A percentile compares a stretch with the other conserved stretches of the same genome.
Evolutionary conservation across 2,329 filamentous ascomycete species (phyloP).

Genomic region (Sclerotinia minor): DNA sequence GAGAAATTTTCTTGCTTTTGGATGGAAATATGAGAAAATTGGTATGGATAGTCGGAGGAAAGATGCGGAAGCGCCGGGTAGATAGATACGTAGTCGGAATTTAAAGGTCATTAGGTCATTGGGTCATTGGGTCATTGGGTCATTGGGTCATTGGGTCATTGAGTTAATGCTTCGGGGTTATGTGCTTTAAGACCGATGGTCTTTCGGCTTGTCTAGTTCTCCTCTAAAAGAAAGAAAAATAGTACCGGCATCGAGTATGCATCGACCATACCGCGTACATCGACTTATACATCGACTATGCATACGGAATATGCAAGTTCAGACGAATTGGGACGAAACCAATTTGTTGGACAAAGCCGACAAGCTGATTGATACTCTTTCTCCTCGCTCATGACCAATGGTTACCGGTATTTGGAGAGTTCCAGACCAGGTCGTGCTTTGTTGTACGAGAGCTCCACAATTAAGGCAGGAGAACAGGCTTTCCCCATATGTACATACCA

Average conservation of each 20-base stretch:
- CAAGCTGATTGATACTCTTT: not conserved
- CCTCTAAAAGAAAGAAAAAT: not conserved
- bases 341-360: not conserved
- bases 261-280: too few relatives aligned
- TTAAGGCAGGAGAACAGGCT: not conserved
- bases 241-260: too few relatives aligned
- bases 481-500: not conserved
- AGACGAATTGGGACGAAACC: not conserved
- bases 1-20: not conserved
- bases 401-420: not conserved
- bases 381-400: not conserved
- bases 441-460: conserved; percentile 5
- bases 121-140: not conserved
- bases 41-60: not conserved
- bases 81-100: too few relatives aligned
- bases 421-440: conserved; percentile 6
- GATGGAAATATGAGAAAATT: not conserved
- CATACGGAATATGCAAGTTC: not conserved
- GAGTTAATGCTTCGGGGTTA: not conserved
- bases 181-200: not conserved
- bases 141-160: not conserved
- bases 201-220: not conserved
- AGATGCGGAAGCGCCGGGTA: not conserved
- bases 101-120: not conserved
- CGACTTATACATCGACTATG: not conserved